Evolutionary conservation across 139 green algal species (phyloP), one percentile per base, ranked within the genome.

Genomic region (Gonium pectorale): DNA sequence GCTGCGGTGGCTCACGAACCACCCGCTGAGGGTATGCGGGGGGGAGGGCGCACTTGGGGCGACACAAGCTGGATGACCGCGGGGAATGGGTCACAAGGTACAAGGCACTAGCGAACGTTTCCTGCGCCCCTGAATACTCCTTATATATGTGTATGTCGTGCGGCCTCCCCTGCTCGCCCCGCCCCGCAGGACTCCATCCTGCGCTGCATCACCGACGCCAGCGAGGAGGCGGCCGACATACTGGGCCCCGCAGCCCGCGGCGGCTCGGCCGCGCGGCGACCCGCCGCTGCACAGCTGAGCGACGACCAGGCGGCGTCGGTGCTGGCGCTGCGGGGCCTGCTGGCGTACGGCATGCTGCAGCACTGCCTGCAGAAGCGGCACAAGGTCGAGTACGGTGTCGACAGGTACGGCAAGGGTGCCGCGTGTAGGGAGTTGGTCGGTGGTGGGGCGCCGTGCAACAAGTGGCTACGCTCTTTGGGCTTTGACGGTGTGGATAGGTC

Each of bases 261-360:
- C n/a, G n/a, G n/a, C n/a, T n/a, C n/a, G n/a, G n/a, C n/a, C n/a
- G n/a, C n/a, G n/a, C n/a, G n/a, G n/a, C n/a, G n/a, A n/a, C 24
- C 67, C 67, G 21, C 26, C 40, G 68, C 68, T 5, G 26, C 43
- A 60, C 46, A 64, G 49, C 70, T 79, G 54, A 27, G n/a, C 3
- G 68, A 63, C 8, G 70, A 91, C 13, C 54, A 92, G 70, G 35
- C 21, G 29, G 73, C 56, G 1, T 78, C 90, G 51, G 33, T 94
- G 83, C 87, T 95, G 66, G 79, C 60, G 17, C 83, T 92, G 79
- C 64, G 92, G 24, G 92, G 92, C 4, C 80, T 95, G 80, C 86
- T 95, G 68, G 87, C 79, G 5, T 81, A 46, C 29, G 79, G 74
- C 63, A 52, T 94, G 70, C 86, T 94, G 59, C n/a, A 86, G 83